Conservation (phyloP, 352 stramenopile species). For the Pythium aquatile region DNA sequence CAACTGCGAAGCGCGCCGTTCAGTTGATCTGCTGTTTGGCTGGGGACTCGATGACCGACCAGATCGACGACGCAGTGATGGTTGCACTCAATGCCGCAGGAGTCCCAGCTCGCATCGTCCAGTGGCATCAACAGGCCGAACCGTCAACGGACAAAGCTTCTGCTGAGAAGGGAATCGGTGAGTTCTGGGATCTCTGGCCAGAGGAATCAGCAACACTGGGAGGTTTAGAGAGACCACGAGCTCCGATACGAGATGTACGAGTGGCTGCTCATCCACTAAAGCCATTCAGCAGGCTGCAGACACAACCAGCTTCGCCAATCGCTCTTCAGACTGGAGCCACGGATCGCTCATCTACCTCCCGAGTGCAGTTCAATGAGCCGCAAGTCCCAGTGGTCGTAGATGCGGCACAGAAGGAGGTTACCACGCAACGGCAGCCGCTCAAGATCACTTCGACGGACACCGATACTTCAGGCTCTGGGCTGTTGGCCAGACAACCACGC, state of each 20-base stretch:
- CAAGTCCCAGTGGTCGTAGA: background rate
- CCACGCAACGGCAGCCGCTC: background rate
- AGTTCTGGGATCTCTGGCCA: constrained; percentile 26
- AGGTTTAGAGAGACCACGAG: background rate
- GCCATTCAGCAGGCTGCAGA: background rate
- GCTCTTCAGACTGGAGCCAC: background rate
- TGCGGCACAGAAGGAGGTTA: background rate
- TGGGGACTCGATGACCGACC: constrained; percentile 31
- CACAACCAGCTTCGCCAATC: background rate
- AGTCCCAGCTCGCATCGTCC: constrained; percentile 17
- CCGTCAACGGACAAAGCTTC: background rate
- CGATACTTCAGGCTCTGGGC: too few species aligned
- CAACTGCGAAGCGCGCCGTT: constrained; percentile 35
- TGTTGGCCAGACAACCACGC: too few species aligned
- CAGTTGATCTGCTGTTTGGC: constrained; percentile 40
- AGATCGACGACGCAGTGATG: constrained; percentile 24
- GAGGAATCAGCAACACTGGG: background rate
- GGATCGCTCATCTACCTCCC: background rate
- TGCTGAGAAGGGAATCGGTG: constrained; percentile 5
- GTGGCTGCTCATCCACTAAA: background rate
- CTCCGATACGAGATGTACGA: background rate
- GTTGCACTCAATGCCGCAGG: constrained; percentile 21
- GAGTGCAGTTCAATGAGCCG: background rate
- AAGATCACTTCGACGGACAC: background rate
- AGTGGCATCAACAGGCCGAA: constrained; percentile 16